Percentiles rank a stretch among this genome's conserved stretches.
These are phyloP conservation scores for Solanum pimpinellifolium DNA, from an alignment of 257 asterid genomes.

Conservation along the genomic window DNA sequence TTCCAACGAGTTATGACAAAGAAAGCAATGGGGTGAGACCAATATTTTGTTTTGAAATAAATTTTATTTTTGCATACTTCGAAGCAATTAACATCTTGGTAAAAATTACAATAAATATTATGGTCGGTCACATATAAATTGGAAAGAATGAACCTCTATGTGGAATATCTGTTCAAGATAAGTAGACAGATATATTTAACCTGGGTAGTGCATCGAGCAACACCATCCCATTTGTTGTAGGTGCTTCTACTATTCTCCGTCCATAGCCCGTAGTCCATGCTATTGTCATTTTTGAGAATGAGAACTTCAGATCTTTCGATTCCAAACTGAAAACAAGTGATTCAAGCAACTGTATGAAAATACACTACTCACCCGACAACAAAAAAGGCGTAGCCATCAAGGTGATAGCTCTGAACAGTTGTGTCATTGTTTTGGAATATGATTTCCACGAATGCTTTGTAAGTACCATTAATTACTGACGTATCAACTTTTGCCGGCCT, in stretches of 20 bases:
- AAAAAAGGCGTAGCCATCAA: conserved; percentile 85
- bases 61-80: background rate
- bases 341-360: background rate
- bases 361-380: conserved; percentile 73
- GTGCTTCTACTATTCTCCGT: conserved; percentile 78
- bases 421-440: conserved; percentile 85
- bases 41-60: background rate
- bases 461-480: conserved; percentile 72
- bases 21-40: background rate
- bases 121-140: background rate
- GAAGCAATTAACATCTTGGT: background rate
- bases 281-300: conserved; percentile 6
- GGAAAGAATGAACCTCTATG: background rate
- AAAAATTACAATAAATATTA: background rate
- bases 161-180: background rate
- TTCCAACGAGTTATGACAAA: background rate
- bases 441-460: conserved; percentile 84
- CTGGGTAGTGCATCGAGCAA: conserved; percentile 94
- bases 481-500: conserved; percentile 75
- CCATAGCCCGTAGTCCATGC: conserved; percentile 96
- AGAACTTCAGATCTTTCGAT: background rate
- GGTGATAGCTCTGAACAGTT: conserved; percentile 74
- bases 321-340: background rate
- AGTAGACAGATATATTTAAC: conserved; percentile 12
- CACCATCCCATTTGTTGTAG: conserved; percentile 95